Conservation (phyloP, 352 stramenopile species). For the Sclerospora graminicola region DNA sequence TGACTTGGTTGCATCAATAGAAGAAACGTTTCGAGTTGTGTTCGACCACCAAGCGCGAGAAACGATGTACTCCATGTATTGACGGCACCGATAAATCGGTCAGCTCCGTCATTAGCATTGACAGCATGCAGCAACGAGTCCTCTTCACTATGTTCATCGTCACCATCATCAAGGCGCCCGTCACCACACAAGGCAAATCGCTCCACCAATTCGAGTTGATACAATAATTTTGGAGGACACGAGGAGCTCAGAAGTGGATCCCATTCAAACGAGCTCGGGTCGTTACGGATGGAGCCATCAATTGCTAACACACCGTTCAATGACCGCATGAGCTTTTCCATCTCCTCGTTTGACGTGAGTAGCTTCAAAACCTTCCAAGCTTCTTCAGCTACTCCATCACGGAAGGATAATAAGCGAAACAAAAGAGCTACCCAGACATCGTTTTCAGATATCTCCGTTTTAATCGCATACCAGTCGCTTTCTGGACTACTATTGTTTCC, state of each 20-base stretch:
- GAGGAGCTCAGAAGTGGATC: conserved; percentile 39
- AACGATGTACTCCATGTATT: conserved; percentile 61
- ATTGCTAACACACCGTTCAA: conserved; percentile 55
- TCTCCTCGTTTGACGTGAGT: conserved; percentile 40
- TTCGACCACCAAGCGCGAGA: conserved; percentile 43
- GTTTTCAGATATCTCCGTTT: conserved; percentile 48
- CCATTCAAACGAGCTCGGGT: conserved; percentile 41
- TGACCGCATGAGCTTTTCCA: conserved; percentile 65
- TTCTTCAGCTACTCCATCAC: conserved; percentile 47
- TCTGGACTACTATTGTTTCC: conserved; percentile 32
- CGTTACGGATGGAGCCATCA: conserved; percentile 49
- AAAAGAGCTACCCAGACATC: conserved; percentile 29
- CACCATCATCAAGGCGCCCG: conserved; percentile 9
- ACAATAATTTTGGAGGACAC: conserved; percentile 51
- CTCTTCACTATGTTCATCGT: conserved; percentile 14
- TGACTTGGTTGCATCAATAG: conserved; percentile 25
- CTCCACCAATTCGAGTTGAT: conserved; percentile 58
- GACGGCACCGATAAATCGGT: conserved; percentile 26
- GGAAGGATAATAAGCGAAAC: conserved; percentile 40
- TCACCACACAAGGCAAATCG: conserved; percentile 41
- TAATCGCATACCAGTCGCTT: conserved; percentile 62
- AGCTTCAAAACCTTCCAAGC: conserved; percentile 71
- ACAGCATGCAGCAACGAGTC: background rate
- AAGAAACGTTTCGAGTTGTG: conserved; percentile 47
- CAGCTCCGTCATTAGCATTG: conserved; percentile 4